Evolutionary conservation across 164 flowering plant species (phyloP), one percentile per base, ranked within the genome.

Genomic region (Berberis thunbergii): DNA sequence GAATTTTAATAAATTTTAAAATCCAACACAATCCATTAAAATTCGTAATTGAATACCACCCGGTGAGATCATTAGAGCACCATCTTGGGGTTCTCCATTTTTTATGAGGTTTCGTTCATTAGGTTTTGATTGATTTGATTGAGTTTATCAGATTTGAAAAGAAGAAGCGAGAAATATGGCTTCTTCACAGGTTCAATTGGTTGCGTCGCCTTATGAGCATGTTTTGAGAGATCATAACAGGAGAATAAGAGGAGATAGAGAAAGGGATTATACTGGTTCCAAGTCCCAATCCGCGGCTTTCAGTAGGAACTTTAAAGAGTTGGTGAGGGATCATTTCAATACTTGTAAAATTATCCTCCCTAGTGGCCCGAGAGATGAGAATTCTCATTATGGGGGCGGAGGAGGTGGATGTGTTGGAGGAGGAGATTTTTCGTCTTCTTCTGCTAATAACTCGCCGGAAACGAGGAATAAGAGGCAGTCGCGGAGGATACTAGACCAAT

Each of bases 141-240:
- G 26, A 26, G 26, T 26, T 26, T 0, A 26, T 26, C 26, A 26
- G 26, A 26, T 26, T 26, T 26, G 26, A 26, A 26, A 26, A 26
- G 26, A 26, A 26, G 26, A 26, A 0, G 0, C 26, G 26, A 26
- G 26, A 26, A 26, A 26, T 26, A 86, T 84, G 90, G 86, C 87
- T 41, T 84, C 83, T 49, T 80, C 83, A 0, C 84, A 79, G 40
- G 75, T 87, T 1, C 81, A 85, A 64, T 64, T 87, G 42, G 74
- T 79, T 7, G 59, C 84, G 26, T 77, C 87, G 6, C 78, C 84
- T 1, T 83, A 80, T 26, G 80, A 80, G 3, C 72, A 76, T 54
- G 74, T 81, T 53, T 62, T 86, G 39, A 76, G 77, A 60, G 86
- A 81, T 64, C 82, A 67, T 45, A 78, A 68, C 45, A 67, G 65